phyloP scores from a whole-genome alignment of 176 grass and related monocot genomes.

The Phoenix roebelenii region DNA sequence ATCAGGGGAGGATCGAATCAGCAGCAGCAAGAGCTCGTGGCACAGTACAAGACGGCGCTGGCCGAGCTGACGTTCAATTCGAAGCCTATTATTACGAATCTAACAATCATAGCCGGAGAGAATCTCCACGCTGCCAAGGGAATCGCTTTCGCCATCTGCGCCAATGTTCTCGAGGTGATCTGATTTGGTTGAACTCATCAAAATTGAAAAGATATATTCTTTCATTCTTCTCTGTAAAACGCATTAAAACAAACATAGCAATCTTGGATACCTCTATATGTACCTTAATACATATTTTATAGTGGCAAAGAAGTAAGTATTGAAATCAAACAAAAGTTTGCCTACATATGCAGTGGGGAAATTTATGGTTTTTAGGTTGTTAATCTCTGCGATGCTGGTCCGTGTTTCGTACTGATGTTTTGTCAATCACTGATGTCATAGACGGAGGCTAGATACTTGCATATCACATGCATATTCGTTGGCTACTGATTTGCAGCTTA shows the following conservation, averaged over 20 bases:
- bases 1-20: constrained; percentile 14
- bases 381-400: too few relatives aligned
- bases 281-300: not conserved
- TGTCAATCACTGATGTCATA: too few relatives aligned
- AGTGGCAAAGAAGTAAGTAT: too few relatives aligned
- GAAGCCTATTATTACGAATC: constrained; percentile 98
- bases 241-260: not conserved
- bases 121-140: constrained; percentile 76
- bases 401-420: too few relatives aligned
- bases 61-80: constrained; percentile 98
- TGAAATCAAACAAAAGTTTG: too few relatives aligned
- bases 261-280: not conserved
- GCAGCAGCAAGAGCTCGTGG: constrained; percentile 59
- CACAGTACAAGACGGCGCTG: constrained; percentile 89
- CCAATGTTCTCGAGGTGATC: constrained; percentile 95
- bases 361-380: too few relatives aligned
- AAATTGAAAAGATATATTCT: not conserved
- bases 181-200: constrained; percentile 7
- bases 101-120: constrained; percentile 98
- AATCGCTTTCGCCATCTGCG: constrained; percentile 66
- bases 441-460: too few relatives aligned
- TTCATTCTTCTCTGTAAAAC: not conserved
- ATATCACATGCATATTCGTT: too few relatives aligned
- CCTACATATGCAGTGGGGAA: too few relatives aligned
- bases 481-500: too few relatives aligned